Evolutionary conservation across 805 yeast species (phyloP), one percentile per base, ranked within the genome.

Genomic region (Candida ponderosae): DNA sequence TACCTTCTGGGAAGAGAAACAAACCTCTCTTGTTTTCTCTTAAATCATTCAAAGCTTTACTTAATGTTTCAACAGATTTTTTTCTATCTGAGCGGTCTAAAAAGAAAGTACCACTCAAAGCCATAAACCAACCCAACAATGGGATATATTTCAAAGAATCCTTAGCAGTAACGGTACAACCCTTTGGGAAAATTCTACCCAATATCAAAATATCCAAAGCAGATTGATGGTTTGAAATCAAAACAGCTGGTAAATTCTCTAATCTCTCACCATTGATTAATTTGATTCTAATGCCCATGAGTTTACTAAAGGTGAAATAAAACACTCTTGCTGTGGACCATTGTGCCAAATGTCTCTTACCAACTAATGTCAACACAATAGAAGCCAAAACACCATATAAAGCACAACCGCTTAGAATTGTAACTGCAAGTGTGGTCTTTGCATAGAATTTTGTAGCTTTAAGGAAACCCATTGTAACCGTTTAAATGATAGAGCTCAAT

Each of bases 1-100:
- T 93, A 20, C 99, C 99, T 62, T 93, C 99, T 19, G 97, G 96
- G 69, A 89, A 93, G 63, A 93, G 77, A 72, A 81, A 93, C 18
- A 93, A 70, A 14, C 82, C 85, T 49, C 89, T 79, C 53, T 78
- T 76, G 34, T 78, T 67, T 5, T 57, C 53, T 54, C 78, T 79
- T 57, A 93, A 68, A 19, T 67, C 66, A 10, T 61, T 58, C 37
- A 86, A 70, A 5, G 97, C 96, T 13, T 62, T 58, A 37, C 79
- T 79, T 56, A 93, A 73, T 9, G 93, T 83, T 39, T 65, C 67
- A 40, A 86, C 74, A 18, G 97, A 88, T 53, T 81, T 77, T 40
- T 74, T 76, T 45, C 86, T 76, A 56, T 78, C 79, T 6, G 77
- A 64, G 57, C 99, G 77, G 57, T 93, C 96, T 38, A 93, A 67